Percentiles rank a stretch among this genome's conserved stretches.
Evolutionary conservation across 805 yeast species (phyloP).

Genomic region (Metschnikowia hibisci): DNA sequence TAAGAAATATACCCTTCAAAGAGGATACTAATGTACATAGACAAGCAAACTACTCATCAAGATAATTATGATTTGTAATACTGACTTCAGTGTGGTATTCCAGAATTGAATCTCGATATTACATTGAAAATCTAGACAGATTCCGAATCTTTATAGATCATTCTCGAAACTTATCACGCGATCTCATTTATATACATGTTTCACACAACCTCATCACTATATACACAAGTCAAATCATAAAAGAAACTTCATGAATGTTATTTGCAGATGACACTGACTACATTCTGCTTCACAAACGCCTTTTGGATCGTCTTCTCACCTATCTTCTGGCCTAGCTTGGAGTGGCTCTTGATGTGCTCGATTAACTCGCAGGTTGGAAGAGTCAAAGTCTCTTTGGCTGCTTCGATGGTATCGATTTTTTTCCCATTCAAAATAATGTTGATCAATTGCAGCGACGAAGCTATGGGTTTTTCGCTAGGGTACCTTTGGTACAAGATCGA

Average conservation of each 20-base stretch:
- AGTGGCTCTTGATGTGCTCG: conserved; percentile 32
- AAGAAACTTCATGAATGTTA: conserved; percentile 6
- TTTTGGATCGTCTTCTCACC: conserved; percentile 43
- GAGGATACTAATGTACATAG: conserved; percentile 26
- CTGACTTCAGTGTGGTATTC: too few relatives aligned
- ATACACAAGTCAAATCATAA: neutral
- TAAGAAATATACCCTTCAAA: conserved; percentile 28
- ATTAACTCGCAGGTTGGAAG: conserved; percentile 42
- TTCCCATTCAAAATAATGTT: conserved; percentile 75
- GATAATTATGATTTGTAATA: too few relatives aligned
- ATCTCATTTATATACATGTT: neutral
- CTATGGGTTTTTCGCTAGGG: conserved; percentile 53
- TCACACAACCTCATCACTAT: too few relatives aligned
- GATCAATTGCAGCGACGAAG: conserved; percentile 39
- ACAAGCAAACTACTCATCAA: neutral
- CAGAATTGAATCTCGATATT: too few relatives aligned
- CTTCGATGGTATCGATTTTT: conserved; percentile 46
- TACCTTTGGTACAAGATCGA: conserved; percentile 59
- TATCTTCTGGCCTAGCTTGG: conserved; percentile 29
- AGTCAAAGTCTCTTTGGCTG: conserved; percentile 39
- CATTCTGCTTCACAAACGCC: conserved; percentile 50
- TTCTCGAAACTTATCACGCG: too few relatives aligned
- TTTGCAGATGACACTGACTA: conserved; percentile 39
- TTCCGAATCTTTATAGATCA: too few relatives aligned
- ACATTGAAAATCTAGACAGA: too few relatives aligned